Conservation (phyloP, 768 basidiomycete species). For the Termitomyces sp. region DNA sequence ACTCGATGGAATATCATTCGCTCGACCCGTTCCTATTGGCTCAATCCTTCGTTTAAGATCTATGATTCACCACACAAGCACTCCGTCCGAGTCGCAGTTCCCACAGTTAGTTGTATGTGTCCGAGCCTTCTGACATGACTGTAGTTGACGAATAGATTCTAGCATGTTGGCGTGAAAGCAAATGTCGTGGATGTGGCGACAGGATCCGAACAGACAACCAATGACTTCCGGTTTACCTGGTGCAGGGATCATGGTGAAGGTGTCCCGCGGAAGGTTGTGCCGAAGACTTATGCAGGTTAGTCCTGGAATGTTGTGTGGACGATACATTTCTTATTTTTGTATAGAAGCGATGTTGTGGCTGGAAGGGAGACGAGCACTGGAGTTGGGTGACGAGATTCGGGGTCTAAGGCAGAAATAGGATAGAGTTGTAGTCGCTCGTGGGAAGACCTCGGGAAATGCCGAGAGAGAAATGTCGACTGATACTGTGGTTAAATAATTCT, state of each 20-base stretch:
- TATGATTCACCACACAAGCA: slow-evolving; percentile 56
- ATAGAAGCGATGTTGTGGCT: slow-evolving; percentile 83
- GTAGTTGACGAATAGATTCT: slow-evolving; percentile 1
- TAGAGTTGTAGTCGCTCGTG: no score
- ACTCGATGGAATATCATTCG: slow-evolving; percentile 75
- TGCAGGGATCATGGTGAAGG: slow-evolving; percentile 35
- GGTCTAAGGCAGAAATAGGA: slow-evolving; percentile 14
- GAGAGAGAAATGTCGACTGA: background rate
- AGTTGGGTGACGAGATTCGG: slow-evolving; percentile 61
- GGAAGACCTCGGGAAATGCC: slow-evolving; percentile 1
- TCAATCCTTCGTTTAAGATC: slow-evolving; percentile 73
- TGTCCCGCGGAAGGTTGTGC: slow-evolving; percentile 46
- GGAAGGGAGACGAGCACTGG: slow-evolving; percentile 68
- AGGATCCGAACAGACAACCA: slow-evolving; percentile 60
- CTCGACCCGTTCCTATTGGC: slow-evolving; percentile 77
- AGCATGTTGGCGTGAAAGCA: slow-evolving; percentile 71
- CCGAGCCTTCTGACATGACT: background rate
- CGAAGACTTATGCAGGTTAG: slow-evolving; percentile 66
- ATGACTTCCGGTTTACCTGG: slow-evolving; percentile 77
- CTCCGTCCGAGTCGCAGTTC: slow-evolving; percentile 29
- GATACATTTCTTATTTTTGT: slow-evolving; percentile 9
- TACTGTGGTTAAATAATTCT: background rate
- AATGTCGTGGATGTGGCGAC: slow-evolving; percentile 67
- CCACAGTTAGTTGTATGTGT: slow-evolving; percentile 53
- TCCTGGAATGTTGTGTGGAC: background rate